These are phyloP conservation scores for Candida khao-thaluensis DNA, from an alignment of 805 yeast species.

Conservation along the genomic window DNA sequence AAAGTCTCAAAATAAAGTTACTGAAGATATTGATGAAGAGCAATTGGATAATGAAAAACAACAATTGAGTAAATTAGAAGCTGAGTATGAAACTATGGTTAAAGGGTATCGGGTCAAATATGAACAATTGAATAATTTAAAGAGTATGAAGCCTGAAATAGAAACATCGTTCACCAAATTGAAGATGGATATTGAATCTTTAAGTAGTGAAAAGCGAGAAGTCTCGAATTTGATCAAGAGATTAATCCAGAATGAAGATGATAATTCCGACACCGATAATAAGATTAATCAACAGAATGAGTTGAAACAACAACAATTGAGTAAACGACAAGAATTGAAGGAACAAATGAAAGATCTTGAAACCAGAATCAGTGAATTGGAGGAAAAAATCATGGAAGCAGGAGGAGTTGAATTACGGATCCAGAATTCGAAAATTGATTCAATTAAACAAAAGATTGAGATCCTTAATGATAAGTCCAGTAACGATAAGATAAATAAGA, in stretches of 20 bases:
- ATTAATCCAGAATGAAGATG: conserved; percentile 38
- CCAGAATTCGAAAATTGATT: conserved; percentile 80
- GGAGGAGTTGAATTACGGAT: conserved; percentile 85
- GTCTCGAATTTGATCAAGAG: conserved; percentile 45
- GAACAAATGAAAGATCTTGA: conserved; percentile 56
- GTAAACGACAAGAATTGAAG: conserved; percentile 36
- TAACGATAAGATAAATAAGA: conserved; percentile 52
- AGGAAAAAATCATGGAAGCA: conserved; percentile 78
- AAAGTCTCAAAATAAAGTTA: conserved; percentile 24
- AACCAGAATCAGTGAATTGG: conserved; percentile 55
- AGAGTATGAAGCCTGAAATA: conserved; percentile 68
- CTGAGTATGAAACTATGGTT: conserved; percentile 48
- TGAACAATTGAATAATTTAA: conserved; percentile 52
- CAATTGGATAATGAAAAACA: conserved; percentile 55
- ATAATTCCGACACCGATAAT: conserved; percentile 33
- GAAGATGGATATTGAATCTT: conserved; percentile 62
- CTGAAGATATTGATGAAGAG: conserved; percentile 44
- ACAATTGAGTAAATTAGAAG: conserved; percentile 55
- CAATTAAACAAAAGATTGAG: conserved; percentile 64
- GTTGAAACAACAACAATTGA: conserved; percentile 16
- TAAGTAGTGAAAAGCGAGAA: conserved; percentile 52
- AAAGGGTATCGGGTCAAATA: conserved; percentile 59
- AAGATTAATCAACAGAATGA: conserved; percentile 24
- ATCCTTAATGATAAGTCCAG: conserved; percentile 56
- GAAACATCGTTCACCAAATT: conserved; percentile 60